Percentiles rank a stretch among this genome's conserved stretches.
phyloP scores from a whole-genome alignment of 805 yeast species.

The Myxozyma mucilagina region DNA sequence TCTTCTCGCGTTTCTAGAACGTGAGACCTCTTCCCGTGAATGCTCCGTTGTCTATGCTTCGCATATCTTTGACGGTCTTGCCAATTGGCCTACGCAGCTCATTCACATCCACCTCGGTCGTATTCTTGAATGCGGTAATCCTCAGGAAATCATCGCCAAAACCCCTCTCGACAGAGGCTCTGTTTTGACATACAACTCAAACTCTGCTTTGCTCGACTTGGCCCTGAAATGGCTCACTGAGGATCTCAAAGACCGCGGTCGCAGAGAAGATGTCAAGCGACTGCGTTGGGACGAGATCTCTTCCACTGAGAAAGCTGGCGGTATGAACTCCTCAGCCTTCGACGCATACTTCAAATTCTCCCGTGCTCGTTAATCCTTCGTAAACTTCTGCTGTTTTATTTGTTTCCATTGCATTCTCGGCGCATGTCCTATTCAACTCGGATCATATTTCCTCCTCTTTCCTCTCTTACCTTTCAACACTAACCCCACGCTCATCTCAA shows the following conservation, averaged over 20 bases:
- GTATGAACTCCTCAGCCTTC: constrained; percentile 23
- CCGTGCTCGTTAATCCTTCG: constrained; percentile 20
- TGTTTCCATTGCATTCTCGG: background rate
- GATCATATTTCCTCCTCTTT: too few species aligned
- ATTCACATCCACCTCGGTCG: constrained; percentile 75
- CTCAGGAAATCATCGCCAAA: constrained; percentile 11
- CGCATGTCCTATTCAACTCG: background rate
- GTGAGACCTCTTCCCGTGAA: constrained; percentile 68
- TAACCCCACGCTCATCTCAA: too few species aligned
- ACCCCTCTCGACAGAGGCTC: background rate
- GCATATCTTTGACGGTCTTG: constrained; percentile 93
- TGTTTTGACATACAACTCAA: constrained; percentile 20
- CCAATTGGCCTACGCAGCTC: constrained; percentile 83
- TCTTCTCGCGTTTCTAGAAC: constrained; percentile 64
- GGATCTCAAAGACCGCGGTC: constrained; percentile 54
- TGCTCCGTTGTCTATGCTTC: constrained; percentile 89
- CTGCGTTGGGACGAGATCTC: constrained; percentile 60
- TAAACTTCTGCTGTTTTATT: background rate
- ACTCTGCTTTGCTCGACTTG: constrained; percentile 40
- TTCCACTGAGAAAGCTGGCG: constrained; percentile 32
- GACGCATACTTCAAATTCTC: constrained; percentile 31
- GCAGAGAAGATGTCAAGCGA: constrained; percentile 48
- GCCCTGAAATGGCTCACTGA: constrained; percentile 42
- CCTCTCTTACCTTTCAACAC: too few species aligned
- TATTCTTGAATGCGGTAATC: constrained; percentile 38